phyloP scores from a whole-genome alignment of 179 eudicot species.

The Actinidia chinensis region DNA sequence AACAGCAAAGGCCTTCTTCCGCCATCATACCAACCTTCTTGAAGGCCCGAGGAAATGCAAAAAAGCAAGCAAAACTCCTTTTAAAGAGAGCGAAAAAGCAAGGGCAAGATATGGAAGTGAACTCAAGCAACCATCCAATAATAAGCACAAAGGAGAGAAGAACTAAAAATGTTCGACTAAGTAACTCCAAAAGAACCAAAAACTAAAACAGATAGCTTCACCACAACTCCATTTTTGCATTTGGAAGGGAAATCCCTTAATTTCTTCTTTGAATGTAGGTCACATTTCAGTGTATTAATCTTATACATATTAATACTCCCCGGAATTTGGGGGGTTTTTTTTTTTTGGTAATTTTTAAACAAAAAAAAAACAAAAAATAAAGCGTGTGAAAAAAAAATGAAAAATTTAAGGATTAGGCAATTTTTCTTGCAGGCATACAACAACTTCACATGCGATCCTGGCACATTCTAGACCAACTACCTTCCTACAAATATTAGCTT shows the following conservation, averaged over 20 bases:
- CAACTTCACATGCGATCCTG: not conserved
- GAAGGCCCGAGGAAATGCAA: conserved; percentile 46
- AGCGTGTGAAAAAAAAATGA: not conserved
- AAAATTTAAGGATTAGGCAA: not conserved
- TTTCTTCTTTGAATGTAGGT: too few species aligned
- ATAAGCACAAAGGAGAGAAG: not conserved
- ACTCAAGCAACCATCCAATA: not conserved
- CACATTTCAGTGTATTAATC: too few species aligned
- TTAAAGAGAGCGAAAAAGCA: not conserved
- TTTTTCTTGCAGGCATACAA: not conserved
- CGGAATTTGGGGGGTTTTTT: too few species aligned
- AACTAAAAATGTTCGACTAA: not conserved
- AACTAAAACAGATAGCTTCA: not conserved
- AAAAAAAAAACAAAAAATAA: too few species aligned
- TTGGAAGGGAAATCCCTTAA: too few species aligned
- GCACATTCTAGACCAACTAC: not conserved
- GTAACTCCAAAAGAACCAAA: not conserved
- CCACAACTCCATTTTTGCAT: not conserved
- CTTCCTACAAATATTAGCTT: not conserved
- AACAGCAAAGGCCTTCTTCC: conserved; percentile 89
- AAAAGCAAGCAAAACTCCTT: not conserved
- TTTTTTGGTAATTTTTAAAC: too few species aligned
- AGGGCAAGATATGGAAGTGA: not conserved
- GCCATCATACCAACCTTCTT: conserved; percentile 94
- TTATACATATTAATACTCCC: too few species aligned